Evolutionary conservation across 2,329 filamentous ascomycete genomes (phyloP), one percentile per base, ranked within the genome.

Genomic region (Aspergillus sp.): DNA sequence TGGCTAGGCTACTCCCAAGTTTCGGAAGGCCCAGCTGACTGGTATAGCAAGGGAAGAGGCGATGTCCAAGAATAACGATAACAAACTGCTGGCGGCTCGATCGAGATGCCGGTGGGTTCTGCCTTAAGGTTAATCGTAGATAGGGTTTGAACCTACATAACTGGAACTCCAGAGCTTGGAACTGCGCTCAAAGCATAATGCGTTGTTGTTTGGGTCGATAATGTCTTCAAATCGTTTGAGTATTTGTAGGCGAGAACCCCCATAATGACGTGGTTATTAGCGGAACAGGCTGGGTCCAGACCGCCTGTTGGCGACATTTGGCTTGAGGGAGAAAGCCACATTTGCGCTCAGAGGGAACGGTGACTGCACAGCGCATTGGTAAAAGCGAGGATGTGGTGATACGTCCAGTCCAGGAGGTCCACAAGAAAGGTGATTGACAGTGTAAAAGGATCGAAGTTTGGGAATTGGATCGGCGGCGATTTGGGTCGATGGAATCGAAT

Each of bases 261-360:
- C 34, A 36, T 36, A 13, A 36, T 8, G 34, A 36, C 12, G 15
- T 30, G 56, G 49, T 39, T 17, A 62, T 62, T 60, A 57, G 60
- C 34, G 52, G 60, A 20, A 36, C 39, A 39, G 22, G 12, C 38
- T 22, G 48, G 57, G 58, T 56, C 60, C 48, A 49, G 60, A 59
- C 60, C 56, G 48, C 48, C 58, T 50, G 44, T 51, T 41, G 53
- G 48, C 62, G 58, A 60, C 57, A 47, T 55, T 60, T 62, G 57
- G 60, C 60, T 56, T 55, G 60, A 60, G 61, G 60, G 52, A 55
- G 45, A 30, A 30, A 36, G 43, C 57, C 49, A 34, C 53, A 20
- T 15, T 48, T n/a, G 44, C 17, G 30, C 11, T 34, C 22, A 26
- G 22, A 26, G 41, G 20, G 20, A 30, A 30, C n/a, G 22, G 42